A percentile compares a stretch with the other conserved stretches of the same genome.
phyloP scores from a whole-genome alignment of 345 rosid genomes.

The Jatropha curcas region DNA sequence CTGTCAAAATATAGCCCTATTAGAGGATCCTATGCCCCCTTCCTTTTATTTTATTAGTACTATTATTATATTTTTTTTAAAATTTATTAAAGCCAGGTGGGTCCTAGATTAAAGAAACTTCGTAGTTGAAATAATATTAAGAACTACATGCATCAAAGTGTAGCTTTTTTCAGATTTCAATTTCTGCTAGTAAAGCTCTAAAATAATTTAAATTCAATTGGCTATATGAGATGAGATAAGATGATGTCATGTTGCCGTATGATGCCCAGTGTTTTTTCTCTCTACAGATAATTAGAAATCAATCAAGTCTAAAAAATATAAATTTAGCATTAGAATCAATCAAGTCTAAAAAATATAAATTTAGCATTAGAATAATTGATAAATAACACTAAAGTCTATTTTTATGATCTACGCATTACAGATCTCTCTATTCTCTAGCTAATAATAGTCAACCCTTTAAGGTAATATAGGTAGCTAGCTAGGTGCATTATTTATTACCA shows the following conservation, averaged over 20 bases:
- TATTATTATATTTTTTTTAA: no score
- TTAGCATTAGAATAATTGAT: background rate
- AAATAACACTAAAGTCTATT: background rate
- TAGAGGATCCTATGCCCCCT: slow-evolving; percentile 19
- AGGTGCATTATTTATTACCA: background rate
- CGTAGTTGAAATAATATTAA: no score
- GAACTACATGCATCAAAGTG: no score
- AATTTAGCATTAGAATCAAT: background rate
- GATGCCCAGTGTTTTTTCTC: no score
- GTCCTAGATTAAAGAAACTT: no score
- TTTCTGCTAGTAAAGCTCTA: no score
- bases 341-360: background rate
- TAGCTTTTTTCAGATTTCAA: no score
- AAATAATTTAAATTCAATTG: no score
- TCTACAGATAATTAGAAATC: no score
- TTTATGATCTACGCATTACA: background rate
- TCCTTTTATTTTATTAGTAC: background rate
- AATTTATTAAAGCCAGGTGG: no score
- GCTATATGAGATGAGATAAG: no score
- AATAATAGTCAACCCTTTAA: slow-evolving; percentile 23
- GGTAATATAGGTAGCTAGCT: background rate
- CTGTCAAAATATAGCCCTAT: background rate
- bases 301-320: background rate
- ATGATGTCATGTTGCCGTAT: no score
- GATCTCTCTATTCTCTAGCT: background rate